Percentiles rank a stretch among this genome's conserved stretches.
These are phyloP conservation scores for Leishmania gerbilli DNA, from an alignment of 208 protist genomes.

Conservation along the genomic window DNA sequence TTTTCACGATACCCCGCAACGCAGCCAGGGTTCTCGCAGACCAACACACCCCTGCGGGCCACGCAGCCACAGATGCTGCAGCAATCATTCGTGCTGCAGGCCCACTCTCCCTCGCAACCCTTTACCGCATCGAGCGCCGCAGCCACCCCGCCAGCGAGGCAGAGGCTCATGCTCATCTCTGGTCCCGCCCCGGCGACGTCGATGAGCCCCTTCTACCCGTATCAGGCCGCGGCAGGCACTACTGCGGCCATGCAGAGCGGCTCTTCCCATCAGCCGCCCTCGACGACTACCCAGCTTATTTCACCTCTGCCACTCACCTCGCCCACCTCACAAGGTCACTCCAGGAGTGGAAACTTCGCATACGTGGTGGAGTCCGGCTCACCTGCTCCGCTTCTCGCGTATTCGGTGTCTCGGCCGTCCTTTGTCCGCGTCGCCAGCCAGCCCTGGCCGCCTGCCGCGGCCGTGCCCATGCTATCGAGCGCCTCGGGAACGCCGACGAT, in stretches of 20 bases:
- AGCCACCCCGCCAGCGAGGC: constrained; percentile 9
- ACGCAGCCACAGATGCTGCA: constrained; percentile 15
- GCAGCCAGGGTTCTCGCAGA: constrained; percentile 19
- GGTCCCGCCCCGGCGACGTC: not conserved
- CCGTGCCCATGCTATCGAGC: not conserved
- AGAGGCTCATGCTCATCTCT: constrained; percentile 13
- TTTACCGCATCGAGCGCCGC: constrained; percentile 1
- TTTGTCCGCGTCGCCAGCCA: not conserved
- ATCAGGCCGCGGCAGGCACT: constrained; percentile 12
- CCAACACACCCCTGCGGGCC: constrained; percentile 14
- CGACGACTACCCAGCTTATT: constrained; percentile 8
- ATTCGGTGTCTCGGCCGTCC: not conserved
- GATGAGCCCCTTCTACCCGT: constrained; percentile 11
- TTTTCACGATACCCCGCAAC: constrained; percentile 9
- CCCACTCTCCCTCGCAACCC: constrained; percentile 6
- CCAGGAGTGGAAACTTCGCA: constrained; percentile 4
- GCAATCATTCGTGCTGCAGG: constrained; percentile 21
- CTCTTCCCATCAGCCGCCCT: constrained; percentile 1
- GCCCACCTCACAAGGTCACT: constrained; percentile 2
- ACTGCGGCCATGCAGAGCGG: constrained; percentile 24
- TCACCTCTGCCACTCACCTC: constrained; percentile 20
- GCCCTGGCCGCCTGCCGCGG: not conserved
- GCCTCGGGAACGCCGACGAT: not conserved
- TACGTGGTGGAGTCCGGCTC: constrained; percentile 23
- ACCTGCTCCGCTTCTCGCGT: constrained; percentile 5